A percentile compares a stretch with the other conserved stretches of the same genome.
Conservation (phyloP, 257 asterid genomes). For the Salvia miltiorrhiza region DNA sequence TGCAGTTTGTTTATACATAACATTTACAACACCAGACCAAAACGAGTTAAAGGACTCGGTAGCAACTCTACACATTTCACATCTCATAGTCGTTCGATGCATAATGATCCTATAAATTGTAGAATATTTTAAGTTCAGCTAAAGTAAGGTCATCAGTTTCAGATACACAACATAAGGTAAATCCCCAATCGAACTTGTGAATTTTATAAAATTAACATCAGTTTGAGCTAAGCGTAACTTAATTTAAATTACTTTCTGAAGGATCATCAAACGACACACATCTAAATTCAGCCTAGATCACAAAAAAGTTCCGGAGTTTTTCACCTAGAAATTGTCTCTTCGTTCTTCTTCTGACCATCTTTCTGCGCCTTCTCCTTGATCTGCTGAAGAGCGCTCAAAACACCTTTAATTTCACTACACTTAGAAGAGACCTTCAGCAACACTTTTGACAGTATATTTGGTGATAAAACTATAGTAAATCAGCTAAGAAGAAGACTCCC, state of each 20-base stretch:
- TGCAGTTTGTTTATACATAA: neutral
- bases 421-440: constrained; percentile 7
- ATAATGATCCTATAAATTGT: neutral
- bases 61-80: neutral
- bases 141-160: neutral
- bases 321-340: constrained; percentile 88
- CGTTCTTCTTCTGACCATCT: constrained; percentile 90
- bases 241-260: constrained; percentile 1
- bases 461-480: neutral
- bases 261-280: neutral
- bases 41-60: neutral
- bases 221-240: neutral
- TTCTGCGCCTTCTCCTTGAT: constrained; percentile 81
- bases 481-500: neutral
- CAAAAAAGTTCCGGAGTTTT: constrained; percentile 12
- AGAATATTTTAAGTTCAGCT: neutral
- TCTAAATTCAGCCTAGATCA: neutral
- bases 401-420: constrained; percentile 78
- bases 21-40: neutral
- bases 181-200: neutral
- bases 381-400: constrained; percentile 85
- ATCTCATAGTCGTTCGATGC: neutral
- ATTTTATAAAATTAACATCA: constrained; percentile 5
- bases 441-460: neutral
- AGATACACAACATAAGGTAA: neutral